These are phyloP conservation scores for Erysimum cheiranthoides DNA, from an alignment of 345 rosid species.

Conservation along the genomic window DNA sequence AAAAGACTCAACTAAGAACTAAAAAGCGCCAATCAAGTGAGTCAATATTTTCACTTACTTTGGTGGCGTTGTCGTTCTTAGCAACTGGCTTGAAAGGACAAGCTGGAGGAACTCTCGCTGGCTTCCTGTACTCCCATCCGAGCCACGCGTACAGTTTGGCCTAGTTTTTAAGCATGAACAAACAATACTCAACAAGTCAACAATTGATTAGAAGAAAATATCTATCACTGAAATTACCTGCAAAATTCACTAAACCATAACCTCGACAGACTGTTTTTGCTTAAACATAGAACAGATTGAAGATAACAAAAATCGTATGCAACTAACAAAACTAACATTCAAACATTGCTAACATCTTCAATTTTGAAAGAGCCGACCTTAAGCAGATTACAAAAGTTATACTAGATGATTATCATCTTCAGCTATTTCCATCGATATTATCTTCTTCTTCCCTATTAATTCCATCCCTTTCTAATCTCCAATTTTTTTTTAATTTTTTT, in stretches of 20 bases:
- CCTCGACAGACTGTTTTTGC: neutral
- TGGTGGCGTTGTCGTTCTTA: constrained; percentile 44
- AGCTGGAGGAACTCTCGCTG: constrained; percentile 81
- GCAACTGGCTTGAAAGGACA: constrained; percentile 79
- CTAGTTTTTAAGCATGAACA: constrained; percentile 45
- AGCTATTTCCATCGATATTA: neutral
- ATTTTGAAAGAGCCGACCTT: constrained; percentile 1
- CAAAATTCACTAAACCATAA: constrained; percentile 14
- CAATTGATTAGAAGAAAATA: neutral
- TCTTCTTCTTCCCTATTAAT: neutral
- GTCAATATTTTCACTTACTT: constrained; percentile 49
- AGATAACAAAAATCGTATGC: neutral
- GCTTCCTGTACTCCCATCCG: constrained; percentile 98
- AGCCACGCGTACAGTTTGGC: constrained; percentile 69
- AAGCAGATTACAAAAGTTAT: constrained; percentile 17
- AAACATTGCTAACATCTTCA: constrained; percentile 21
- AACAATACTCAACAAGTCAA: neutral
- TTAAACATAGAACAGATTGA: neutral
- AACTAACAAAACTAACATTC: neutral
- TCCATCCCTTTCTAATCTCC: neutral
- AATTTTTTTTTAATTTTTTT: neutral
- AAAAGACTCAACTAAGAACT: neutral
- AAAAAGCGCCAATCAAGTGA: neutral
- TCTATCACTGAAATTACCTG: neutral
- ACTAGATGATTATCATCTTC: constrained; percentile 10